A percentile compares a stretch with the other conserved stretches of the same genome.
These are phyloP conservation scores for Leptodermis oblonga DNA, from an alignment of 257 asterid genomes.

Conservation along the genomic window DNA sequence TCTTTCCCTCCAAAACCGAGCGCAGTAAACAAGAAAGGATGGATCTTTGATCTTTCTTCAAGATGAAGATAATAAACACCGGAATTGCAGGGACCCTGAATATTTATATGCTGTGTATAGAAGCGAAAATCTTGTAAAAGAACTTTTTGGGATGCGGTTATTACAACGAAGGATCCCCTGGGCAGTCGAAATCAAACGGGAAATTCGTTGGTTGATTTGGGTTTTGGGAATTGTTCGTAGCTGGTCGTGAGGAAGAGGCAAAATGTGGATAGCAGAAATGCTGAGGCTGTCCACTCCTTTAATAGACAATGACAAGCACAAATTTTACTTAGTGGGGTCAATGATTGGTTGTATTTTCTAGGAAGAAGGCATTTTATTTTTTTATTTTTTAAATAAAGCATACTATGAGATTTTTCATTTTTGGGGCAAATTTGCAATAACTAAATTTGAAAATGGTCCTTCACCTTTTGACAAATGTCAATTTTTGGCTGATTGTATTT, in stretches of 20 bases:
- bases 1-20: not conserved
- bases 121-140: conserved; percentile 8
- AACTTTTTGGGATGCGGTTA: not conserved
- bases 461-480: too few relatives aligned
- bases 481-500: too few relatives aligned
- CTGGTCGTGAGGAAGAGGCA: not conserved
- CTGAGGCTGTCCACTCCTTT: conserved; percentile 16
- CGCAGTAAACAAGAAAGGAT: not conserved
- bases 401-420: too few relatives aligned
- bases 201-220: not conserved
- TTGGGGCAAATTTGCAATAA: too few relatives aligned
- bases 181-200: not conserved
- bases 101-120: conserved; percentile 1
- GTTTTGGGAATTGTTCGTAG: not conserved
- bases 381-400: too few relatives aligned
- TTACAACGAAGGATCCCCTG: conserved; percentile 1
- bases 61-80: conserved; percentile 5
- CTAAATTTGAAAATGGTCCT: too few relatives aligned
- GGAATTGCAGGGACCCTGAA: not conserved
- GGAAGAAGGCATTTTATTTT: conserved; percentile 12
- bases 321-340: not conserved
- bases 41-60: not conserved
- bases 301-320: not conserved
- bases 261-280: not conserved
- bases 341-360: conserved; percentile 10